A percentile compares a stretch with the other conserved stretches of the same genome.
phyloP scores from a whole-genome alignment of 2,329 filamentous ascomycete genomes.

The Ploettnerulaceae sp. region DNA sequence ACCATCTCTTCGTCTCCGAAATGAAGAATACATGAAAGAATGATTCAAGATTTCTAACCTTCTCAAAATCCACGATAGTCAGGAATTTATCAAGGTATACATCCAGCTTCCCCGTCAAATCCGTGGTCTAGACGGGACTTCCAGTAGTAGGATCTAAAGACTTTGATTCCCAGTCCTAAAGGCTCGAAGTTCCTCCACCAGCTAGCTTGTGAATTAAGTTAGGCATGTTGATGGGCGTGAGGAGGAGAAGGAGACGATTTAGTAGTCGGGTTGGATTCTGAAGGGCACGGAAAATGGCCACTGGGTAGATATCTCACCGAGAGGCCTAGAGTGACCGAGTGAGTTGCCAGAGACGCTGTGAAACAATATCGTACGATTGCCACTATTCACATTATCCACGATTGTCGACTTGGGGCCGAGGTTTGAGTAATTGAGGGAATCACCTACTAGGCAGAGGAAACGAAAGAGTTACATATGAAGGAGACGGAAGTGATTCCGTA shows the following conservation, averaged over 20 bases:
- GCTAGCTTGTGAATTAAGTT: conserved; percentile 45
- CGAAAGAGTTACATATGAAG: conserved; percentile 35
- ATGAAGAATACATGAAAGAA: too few species aligned
- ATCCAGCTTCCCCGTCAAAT: conserved; percentile 39
- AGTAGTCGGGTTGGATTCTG: conserved; percentile 61
- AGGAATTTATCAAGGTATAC: conserved; percentile 42
- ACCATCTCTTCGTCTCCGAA: too few species aligned
- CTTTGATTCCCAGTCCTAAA: conserved; percentile 36
- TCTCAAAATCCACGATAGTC: conserved; percentile 41
- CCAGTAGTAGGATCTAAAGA: conserved; percentile 41
- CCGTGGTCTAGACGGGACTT: conserved; percentile 38
- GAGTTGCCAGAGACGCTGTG: conserved; percentile 40
- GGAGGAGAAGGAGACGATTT: conserved; percentile 48
- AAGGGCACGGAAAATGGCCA: conserved; percentile 39
- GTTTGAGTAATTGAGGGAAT: conserved; percentile 23
- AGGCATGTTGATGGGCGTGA: conserved; percentile 42
- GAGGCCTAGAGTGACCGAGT: conserved; percentile 36
- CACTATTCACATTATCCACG: conserved; percentile 14
- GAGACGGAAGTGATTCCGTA: conserved; percentile 8
- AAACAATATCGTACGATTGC: conserved; percentile 44
- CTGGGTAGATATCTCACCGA: conserved; percentile 41
- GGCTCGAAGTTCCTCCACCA: conserved; percentile 38
- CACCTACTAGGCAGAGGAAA: conserved; percentile 33
- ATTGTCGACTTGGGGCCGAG: conserved; percentile 22
- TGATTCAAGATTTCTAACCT: too few species aligned